Base-by-base conservation (phyloP, 441 rosid species). In the Syzygium malaccense region DNA sequence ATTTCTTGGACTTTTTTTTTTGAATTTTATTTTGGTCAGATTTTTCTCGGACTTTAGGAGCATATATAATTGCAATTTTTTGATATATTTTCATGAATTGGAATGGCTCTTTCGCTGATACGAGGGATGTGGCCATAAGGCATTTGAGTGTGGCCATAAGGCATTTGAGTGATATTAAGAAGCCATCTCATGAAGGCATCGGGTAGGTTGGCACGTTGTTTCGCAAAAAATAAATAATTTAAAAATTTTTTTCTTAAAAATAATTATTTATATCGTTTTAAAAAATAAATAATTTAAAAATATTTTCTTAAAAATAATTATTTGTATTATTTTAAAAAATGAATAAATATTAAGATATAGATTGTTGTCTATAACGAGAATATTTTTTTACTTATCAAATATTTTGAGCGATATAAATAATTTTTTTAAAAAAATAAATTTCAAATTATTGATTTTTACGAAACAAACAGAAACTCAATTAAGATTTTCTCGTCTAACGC, bases 391-490 rank as follows among this genome's bases (percentile, higher is more conserved):
- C 7, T 23, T 2, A 56, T 8, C 11, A 20, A 23, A 23, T 56
- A 20, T 55, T 55, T 18, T 4, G 25, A 56, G 4, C 2, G 5
- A 23, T 1, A 57, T 23, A 57, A 57, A 2, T 57, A 9, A 57
- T 23, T 57, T 1, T 57, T 57, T 23, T 56, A 0, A 1, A 2
- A 13, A 60, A 3, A 1, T 60, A 0, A 13, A 3, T 62, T 62
- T 14, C 6, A n/a, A 62, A 62, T 45, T 2, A 14, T 62, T 62
- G 2, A 0, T 8, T 18, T 68, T 32, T 18, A 7, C 4, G 25
- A 55, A 19, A 55, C 7, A 19, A 55, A 55, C 18, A 3, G 20
- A 54, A 18, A 18, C 6, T 15, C 19, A 19, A 7, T 55, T 17
- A 55, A 55, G 26, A 56, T 26, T 23, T 23, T 23, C 26, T 56